phyloP scores from a whole-genome alignment of 2,329 filamentous ascomycete species.

The Cladophialophora immunda region DNA sequence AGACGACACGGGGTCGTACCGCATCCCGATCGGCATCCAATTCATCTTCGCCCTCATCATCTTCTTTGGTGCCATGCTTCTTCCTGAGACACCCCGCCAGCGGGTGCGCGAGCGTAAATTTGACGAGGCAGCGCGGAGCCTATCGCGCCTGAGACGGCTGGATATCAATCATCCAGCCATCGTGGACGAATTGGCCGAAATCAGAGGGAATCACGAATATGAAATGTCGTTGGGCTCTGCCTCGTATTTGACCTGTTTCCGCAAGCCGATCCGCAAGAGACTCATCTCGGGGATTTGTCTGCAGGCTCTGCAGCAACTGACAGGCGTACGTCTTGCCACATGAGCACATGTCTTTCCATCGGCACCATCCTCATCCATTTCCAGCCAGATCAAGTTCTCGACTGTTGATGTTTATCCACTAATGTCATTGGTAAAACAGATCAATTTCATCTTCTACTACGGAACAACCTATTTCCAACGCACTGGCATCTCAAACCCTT shows the following conservation, averaged over 20 bases:
- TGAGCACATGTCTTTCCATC: too few relatives aligned
- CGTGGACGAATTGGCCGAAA: conserved; percentile 80
- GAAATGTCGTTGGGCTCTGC: conserved; percentile 63
- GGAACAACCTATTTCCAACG: conserved; percentile 70
- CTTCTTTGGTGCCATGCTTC: conserved; percentile 66
- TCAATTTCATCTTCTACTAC: conserved; percentile 62
- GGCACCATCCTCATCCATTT: too few relatives aligned
- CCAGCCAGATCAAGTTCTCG: too few relatives aligned
- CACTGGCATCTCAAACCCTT: conserved; percentile 50
- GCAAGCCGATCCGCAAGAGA: conserved; percentile 47
- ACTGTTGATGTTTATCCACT: too few relatives aligned
- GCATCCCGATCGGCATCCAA: conserved; percentile 75
- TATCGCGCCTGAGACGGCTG: conserved; percentile 77
- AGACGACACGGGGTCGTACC: conserved; percentile 72
- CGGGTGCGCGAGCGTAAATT: conserved; percentile 78
- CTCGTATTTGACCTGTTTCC: conserved; percentile 47
- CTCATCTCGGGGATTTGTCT: conserved; percentile 51
- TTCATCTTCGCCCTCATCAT: conserved; percentile 60
- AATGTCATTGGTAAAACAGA: too few relatives aligned
- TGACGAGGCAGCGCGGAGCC: conserved; percentile 67
- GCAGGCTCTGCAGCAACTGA: conserved; percentile 58
- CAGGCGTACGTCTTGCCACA: conserved; percentile 46
- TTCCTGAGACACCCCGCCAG: conserved; percentile 71
- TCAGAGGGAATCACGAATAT: conserved; percentile 87
- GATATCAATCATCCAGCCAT: conserved; percentile 75